phyloP scores from a whole-genome alignment of 148 eudicot genomes.

The Heliosperma pusillum region DNA sequence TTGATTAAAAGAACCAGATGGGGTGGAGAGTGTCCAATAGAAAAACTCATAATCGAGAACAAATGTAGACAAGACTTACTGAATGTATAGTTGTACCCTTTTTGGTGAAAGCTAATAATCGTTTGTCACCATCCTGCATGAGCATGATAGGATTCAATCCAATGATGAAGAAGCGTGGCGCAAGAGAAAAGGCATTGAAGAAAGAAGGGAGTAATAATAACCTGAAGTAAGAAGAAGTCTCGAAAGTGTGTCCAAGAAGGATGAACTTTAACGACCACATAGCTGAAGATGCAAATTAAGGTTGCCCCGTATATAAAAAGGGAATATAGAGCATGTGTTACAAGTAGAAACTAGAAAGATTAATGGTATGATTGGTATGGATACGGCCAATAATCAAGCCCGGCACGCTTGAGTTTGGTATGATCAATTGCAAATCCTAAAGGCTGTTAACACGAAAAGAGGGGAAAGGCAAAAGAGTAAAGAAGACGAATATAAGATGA shows the following conservation, averaged over 20 bases:
- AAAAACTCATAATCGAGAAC: not conserved
- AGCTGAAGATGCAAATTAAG: slow-evolving; percentile 51
- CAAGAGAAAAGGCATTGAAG: slow-evolving; percentile 1
- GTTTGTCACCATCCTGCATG: slow-evolving; percentile 72
- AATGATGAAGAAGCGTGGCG: slow-evolving; percentile 1
- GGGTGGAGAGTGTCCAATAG: not conserved
- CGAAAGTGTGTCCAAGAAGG: slow-evolving; percentile 78
- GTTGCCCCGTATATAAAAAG: not conserved
- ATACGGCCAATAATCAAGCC: slow-evolving; percentile 99
- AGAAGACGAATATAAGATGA: not conserved
- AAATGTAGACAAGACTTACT: slow-evolving; percentile 41
- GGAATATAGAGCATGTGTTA: not conserved
- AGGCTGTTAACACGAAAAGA: slow-evolving; percentile 53
- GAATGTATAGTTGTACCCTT: slow-evolving; percentile 73
- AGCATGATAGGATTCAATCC: slow-evolving; percentile 9
- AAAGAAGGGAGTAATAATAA: slow-evolving; percentile 26
- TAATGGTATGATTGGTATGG: slow-evolving; percentile 29
- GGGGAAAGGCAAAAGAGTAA: not conserved
- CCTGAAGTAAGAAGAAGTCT: slow-evolving; percentile 75
- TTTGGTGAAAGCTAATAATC: slow-evolving; percentile 88
- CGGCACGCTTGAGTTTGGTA: slow-evolving; percentile 91
- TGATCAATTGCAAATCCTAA: slow-evolving; percentile 79
- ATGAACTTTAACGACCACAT: slow-evolving; percentile 94
- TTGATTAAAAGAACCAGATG: too few relatives aligned
- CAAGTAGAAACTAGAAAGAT: slow-evolving; percentile 2